Conservation (phyloP, 345 rosid species). For the Sisymbrium altissimum region DNA sequence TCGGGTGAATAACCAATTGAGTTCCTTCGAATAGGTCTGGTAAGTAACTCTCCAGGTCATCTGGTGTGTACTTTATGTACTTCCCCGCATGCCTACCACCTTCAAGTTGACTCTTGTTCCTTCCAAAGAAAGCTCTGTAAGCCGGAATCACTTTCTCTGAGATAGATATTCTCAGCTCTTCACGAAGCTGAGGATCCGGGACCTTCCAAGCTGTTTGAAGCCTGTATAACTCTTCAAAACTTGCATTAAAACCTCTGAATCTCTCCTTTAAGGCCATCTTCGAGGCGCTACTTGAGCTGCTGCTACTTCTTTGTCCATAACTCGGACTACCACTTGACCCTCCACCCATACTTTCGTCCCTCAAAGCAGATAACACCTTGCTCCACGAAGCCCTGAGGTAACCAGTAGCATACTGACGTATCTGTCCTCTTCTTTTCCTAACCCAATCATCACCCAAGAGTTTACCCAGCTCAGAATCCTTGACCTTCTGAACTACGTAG, state of each 20-base stretch:
- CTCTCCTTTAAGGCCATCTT: constrained; percentile 79
- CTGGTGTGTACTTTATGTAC: constrained; percentile 90
- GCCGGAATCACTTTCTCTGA: constrained; percentile 89
- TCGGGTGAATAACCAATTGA: constrained; percentile 68
- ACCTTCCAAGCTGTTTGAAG: constrained; percentile 95
- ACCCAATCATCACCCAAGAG: constrained; percentile 93
- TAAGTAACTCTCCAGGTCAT: constrained; percentile 79
- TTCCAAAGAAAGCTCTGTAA: constrained; percentile 81
- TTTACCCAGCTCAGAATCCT: constrained; percentile 79
- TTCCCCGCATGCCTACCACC: constrained; percentile 83
- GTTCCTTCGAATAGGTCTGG: constrained; percentile 85
- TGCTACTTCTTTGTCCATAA: constrained; percentile 37
- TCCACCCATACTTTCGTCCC: constrained; percentile 75
- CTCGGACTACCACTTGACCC: constrained; percentile 64
- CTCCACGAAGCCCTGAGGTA: constrained; percentile 94
- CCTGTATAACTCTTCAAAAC: constrained; percentile 86
- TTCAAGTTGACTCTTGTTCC: constrained; percentile 80
- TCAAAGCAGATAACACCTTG: constrained; percentile 69
- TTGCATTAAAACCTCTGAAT: constrained; percentile 80
- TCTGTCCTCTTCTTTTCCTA: constrained; percentile 73
- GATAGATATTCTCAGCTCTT: constrained; percentile 87
- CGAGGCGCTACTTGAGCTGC: constrained; percentile 51
- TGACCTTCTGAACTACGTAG: constrained; percentile 87
- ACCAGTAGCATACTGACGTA: constrained; percentile 80
- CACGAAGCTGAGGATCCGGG: constrained; percentile 91